These are phyloP conservation scores for Paraconiothyrium sp. DNA, from an alignment of 2,329 filamentous ascomycete species.

Conservation along the genomic window DNA sequence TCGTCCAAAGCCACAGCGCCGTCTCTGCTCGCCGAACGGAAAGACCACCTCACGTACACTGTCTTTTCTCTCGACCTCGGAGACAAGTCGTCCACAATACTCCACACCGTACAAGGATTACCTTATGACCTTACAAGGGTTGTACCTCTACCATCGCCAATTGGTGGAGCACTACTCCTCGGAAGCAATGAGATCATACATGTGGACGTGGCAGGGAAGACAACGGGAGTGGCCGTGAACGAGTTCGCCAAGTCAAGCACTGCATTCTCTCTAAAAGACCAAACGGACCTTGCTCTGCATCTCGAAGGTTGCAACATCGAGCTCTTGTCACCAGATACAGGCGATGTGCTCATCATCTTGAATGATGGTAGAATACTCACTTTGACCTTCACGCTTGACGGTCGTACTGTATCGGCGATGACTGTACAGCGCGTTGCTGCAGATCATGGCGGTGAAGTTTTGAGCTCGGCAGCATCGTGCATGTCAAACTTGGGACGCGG, in stretches of 20 bases:
- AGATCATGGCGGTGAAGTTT: constrained; percentile 69
- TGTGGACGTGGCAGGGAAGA: constrained; percentile 93
- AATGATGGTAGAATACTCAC: constrained; percentile 78
- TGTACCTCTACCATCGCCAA: constrained; percentile 81
- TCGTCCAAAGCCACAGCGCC: constrained; percentile 77
- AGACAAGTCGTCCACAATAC: constrained; percentile 90
- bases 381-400: constrained; percentile 85
- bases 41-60: constrained; percentile 87
- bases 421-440: constrained; percentile 72
- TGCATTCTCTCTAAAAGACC: constrained; percentile 84
- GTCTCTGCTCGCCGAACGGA: constrained; percentile 77
- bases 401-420: constrained; percentile 88
- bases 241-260: constrained; percentile 85
- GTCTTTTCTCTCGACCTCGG: constrained; percentile 96
- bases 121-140: constrained; percentile 89
- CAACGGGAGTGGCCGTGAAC: constrained; percentile 92
- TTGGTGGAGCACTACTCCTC: constrained; percentile 87
- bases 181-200: constrained; percentile 93
- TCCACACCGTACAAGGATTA: constrained; percentile 84
- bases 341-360: constrained; percentile 85
- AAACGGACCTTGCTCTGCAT: constrained; percentile 79
- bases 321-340: constrained; percentile 76
- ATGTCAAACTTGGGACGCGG: constrained; percentile 74
- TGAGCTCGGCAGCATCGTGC: constrained; percentile 73
- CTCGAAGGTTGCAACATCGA: constrained; percentile 85